Conservation (phyloP, 2,329 filamentous ascomycete genomes). For the Colletotrichum sp. region DNA sequence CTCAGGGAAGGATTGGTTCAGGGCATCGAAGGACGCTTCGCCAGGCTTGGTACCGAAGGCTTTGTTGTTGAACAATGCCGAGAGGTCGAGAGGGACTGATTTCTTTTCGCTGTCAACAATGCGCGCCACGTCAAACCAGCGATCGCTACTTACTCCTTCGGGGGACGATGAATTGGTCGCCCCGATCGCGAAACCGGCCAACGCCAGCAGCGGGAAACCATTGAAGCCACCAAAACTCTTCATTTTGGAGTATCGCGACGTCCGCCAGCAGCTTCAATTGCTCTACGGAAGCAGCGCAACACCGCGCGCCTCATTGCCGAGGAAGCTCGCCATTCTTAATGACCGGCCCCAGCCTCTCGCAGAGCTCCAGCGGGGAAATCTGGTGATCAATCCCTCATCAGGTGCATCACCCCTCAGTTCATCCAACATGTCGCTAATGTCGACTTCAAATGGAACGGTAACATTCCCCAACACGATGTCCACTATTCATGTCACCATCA, state of each 20-base stretch:
- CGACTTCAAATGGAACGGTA: constrained; percentile 10
- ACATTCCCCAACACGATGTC: constrained; percentile 10
- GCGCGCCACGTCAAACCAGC: fast-evolving
- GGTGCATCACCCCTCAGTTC: neutral
- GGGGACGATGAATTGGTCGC: neutral
- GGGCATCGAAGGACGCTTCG: constrained; percentile 48
- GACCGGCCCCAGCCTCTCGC: neutral
- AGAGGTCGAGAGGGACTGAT: neutral
- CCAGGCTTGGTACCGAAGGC: constrained; percentile 48
- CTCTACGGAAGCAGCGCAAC: neutral
- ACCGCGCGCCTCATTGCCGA: neutral
- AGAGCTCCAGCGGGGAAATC: neutral
- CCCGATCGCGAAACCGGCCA: neutral
- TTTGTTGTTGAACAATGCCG: constrained; percentile 47
- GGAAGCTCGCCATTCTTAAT: neutral
- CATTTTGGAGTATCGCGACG: neutral
- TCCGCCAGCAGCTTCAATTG: neutral
- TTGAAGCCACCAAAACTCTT: neutral
- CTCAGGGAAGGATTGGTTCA: constrained; percentile 46
- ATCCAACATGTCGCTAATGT: neutral
- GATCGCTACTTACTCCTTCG: neutral
- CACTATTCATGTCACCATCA: constrained; percentile 20
- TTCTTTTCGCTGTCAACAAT: neutral
- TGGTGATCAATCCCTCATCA: neutral
- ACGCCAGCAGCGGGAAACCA: neutral